A percentile compares a stretch with the other conserved stretches of the same genome.
Conservation (phyloP, 1,284 basidiomycete species). For the Coniophora puteana region DNA sequence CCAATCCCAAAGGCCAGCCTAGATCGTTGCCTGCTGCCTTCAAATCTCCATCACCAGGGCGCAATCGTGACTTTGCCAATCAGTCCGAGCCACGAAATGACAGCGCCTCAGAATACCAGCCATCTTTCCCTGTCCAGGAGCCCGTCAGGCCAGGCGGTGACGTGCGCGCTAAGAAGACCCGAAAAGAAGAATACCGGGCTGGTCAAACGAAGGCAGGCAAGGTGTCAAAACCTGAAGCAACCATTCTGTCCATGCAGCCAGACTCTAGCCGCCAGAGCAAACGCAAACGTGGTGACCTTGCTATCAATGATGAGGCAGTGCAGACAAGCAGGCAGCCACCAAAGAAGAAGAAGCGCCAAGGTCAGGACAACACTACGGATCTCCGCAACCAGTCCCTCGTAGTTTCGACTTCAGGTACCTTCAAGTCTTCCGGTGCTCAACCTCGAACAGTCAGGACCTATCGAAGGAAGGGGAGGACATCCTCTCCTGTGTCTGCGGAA, state of each 20-base stretch:
- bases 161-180: no score
- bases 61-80: not conserved
- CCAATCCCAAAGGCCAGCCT: not conserved
- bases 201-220: constrained; percentile 16
- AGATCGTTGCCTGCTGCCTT: constrained; percentile 3
- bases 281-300: not conserved
- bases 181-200: no score
- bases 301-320: constrained; percentile 14
- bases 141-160: no score
- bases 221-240: constrained; percentile 25
- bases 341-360: constrained; percentile 20
- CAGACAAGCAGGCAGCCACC: constrained; percentile 15
- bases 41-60: not conserved
- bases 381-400: not conserved
- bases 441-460: constrained; percentile 10
- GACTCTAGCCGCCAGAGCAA: not conserved
- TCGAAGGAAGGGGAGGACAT: constrained; percentile 13
- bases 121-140: no score
- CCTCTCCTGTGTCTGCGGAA: constrained; percentile 9
- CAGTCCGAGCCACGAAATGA: constrained; percentile 4
- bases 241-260: constrained; percentile 1
- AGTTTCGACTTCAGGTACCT: constrained; percentile 3
- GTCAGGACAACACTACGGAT: not conserved
- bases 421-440: constrained; percentile 2
- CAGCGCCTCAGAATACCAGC: no score